Evolutionary conservation across 73 alveolate genomes (phyloP), one percentile per base, ranked within the genome.

Genomic region (Diophrys appendiculata): DNA sequence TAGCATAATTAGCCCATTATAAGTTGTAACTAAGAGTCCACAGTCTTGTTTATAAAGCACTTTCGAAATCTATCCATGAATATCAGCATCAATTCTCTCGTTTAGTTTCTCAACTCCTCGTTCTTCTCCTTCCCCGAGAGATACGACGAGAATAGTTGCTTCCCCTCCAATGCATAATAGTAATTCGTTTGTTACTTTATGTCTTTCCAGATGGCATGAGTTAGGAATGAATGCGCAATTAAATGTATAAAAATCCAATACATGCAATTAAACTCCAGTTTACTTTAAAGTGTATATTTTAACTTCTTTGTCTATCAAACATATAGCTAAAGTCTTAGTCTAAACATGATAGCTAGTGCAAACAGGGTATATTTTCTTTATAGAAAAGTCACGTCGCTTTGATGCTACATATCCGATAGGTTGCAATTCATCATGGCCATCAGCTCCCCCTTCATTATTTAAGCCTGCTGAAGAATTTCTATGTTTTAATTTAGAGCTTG

Each of bases 291-390:
- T 1, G 30, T 82, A 82, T 18, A 82, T 28, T 56, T 82, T 82
- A 0, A 29, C 64, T 5, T 82, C 90, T 54, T 72, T 54, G 69
- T 82, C 90, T 13, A 82, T 82, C 35, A 82, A 69, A 35, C 85
- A 73, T 28, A 82, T 65, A 28, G 81, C 81, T 27, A 82, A 52
- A 2, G 53, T 73, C 29, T 35, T 72, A 22, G 77, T 82, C 69
- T 73, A 68, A 11, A 29, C 28, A 33, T 82, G 84, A 35, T 34
- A 82, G 74, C 70, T 29, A 60, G 64, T 35, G 54, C 76, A 71
- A 34, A 82, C 84, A 2, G 90, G 90, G 68, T 73, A 82, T 65
- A 72, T 73, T 54, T 82, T 82, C 55, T 74, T 82, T 3, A 67
- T 29, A 3, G 52, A 23, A 54, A 26, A 67, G 53, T 67, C 75